phyloP scores from a whole-genome alignment of 768 basidiomycete genomes.

The Rubroboletus pulcherrimus region DNA sequence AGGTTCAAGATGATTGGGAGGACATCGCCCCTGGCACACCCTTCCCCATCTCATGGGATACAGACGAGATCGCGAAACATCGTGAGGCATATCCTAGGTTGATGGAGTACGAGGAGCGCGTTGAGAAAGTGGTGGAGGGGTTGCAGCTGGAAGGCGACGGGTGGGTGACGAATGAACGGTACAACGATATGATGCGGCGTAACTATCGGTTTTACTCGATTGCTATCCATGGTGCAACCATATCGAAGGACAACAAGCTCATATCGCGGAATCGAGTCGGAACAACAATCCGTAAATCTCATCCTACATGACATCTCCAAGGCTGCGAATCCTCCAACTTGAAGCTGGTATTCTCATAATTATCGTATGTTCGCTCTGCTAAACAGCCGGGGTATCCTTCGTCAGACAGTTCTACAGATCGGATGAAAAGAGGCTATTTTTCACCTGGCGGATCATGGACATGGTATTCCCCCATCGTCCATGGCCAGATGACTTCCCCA shows the following conservation, averaged over 20 bases:
- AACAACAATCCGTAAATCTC: not conserved
- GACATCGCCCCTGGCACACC: not conserved
- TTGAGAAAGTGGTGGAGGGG: not conserved
- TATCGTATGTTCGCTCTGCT: not conserved
- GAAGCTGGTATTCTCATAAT: no score
- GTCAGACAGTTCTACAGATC: not conserved
- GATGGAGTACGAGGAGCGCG: not conserved
- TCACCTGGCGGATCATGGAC: not conserved
- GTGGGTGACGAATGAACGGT: slow-evolving; percentile 1
- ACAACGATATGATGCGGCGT: not conserved
- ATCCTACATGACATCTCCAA: not conserved
- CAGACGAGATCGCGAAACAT: not conserved
- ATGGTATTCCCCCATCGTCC: not conserved
- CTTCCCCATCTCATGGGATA: not conserved
- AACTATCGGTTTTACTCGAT: no score
- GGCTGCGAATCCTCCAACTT: not conserved
- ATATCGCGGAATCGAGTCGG: no score
- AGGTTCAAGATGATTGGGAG: not conserved
- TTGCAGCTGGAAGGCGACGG: not conserved
- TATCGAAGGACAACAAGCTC: no score
- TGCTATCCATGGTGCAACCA: no score
- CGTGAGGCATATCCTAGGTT: not conserved
- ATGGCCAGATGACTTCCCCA: not conserved
- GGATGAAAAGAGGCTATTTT: not conserved
- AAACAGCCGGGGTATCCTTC: not conserved